phyloP scores from a whole-genome alignment of 83 land plant species.

The Picea mariana region DNA sequence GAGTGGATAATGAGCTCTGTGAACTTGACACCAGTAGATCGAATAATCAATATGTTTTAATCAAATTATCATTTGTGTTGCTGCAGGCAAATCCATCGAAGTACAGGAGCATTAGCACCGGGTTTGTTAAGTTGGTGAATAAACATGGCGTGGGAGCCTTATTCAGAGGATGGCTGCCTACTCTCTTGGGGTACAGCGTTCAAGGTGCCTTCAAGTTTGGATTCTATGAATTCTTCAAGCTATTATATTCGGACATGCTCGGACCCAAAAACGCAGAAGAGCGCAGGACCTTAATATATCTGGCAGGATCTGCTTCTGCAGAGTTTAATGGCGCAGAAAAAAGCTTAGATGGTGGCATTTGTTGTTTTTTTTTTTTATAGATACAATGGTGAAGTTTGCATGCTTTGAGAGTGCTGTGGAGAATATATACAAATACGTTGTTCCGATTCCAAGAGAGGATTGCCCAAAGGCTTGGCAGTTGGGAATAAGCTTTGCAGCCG shows the following conservation, averaged over 20 bases:
- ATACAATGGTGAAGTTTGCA: conserved; percentile 96
- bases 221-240: conserved; percentile 53
- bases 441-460: conserved; percentile 37
- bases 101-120: conserved; percentile 35
- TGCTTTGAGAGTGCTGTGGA: conserved; percentile 86
- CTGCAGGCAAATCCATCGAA: conserved; percentile 35
- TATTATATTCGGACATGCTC: conserved; percentile 28
- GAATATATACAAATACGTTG: conserved; percentile 72
- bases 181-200: conserved; percentile 44
- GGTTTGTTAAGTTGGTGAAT: conserved; percentile 25
- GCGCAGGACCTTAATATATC: conserved; percentile 39
- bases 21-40: too few relatives aligned
- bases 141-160: conserved; percentile 38
- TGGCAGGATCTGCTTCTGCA: conserved; percentile 56
- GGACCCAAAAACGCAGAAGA: conserved; percentile 33
- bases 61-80: too few relatives aligned
- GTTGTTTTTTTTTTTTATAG: conserved; percentile 31
- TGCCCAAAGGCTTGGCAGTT: conserved; percentile 31
- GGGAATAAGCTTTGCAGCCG: conserved; percentile 48
- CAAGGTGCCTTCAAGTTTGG: conserved; percentile 55
- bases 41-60: too few relatives aligned
- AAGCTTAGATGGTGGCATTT: neutral
- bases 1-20: too few relatives aligned
- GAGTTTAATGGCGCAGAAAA: conserved; percentile 19
- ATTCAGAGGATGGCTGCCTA: conserved; percentile 45